Conservation (phyloP, 495 filamentous ascomycete species). For the Talaromyces ruber region DNA sequence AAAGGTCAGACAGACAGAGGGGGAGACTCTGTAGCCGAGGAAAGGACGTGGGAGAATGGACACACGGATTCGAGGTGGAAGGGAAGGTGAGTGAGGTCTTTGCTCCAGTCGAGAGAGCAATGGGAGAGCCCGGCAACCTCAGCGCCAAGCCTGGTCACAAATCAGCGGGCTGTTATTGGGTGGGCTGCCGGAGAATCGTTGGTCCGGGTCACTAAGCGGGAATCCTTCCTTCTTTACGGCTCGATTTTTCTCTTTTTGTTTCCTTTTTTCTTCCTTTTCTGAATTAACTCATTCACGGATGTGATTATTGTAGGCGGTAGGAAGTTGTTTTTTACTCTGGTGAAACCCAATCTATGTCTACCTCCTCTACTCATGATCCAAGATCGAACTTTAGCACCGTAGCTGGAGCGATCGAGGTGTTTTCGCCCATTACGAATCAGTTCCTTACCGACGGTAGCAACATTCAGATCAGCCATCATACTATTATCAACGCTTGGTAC, state of each 20-base stretch:
- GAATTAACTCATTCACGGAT: slow-evolving; percentile 51
- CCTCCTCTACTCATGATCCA: slow-evolving; percentile 57
- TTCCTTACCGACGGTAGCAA: slow-evolving; percentile 59
- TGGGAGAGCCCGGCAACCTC: background rate
- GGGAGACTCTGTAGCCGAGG: slow-evolving; percentile 4
- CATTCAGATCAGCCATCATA: slow-evolving; percentile 31
- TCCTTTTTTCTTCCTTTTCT: slow-evolving; percentile 33
- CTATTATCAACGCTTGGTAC: background rate
- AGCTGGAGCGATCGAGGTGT: slow-evolving; percentile 58
- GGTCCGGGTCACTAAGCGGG: slow-evolving; percentile 18
- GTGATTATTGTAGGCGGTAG: slow-evolving; percentile 83
- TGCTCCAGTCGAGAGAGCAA: slow-evolving; percentile 8
- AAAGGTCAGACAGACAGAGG: slow-evolving; percentile 23
- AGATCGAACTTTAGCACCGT: slow-evolving; percentile 51
- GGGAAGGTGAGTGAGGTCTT: slow-evolving; percentile 8
- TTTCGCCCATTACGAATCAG: slow-evolving; percentile 38
- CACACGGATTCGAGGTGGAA: slow-evolving; percentile 3
- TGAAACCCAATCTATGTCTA: slow-evolving; percentile 23
- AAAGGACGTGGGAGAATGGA: slow-evolving; percentile 10
- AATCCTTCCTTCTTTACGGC: slow-evolving; percentile 13
- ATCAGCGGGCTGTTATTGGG: slow-evolving; percentile 5
- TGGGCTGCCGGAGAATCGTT: background rate
- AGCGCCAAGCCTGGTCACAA: slow-evolving; percentile 8
- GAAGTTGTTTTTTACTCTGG: slow-evolving; percentile 9
- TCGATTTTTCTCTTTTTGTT: slow-evolving; percentile 11